Evolutionary conservation across 2,329 filamentous ascomycete species (phyloP).

Genomic region (Sclerotinia trifoliorum): DNA sequence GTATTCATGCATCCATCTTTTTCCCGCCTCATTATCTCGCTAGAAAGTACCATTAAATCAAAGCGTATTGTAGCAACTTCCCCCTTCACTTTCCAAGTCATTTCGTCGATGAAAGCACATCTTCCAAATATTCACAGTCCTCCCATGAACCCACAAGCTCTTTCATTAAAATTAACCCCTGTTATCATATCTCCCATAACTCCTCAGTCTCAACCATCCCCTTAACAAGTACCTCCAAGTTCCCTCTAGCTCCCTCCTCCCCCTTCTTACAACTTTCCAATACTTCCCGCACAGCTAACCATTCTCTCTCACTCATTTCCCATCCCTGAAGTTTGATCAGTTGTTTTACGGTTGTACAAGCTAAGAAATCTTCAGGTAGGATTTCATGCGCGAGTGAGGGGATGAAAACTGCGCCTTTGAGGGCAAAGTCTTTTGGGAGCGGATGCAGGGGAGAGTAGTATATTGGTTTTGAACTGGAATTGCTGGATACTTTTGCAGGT

Average conservation of each 20-base stretch:
- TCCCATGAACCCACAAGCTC: neutral
- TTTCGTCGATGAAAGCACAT: neutral
- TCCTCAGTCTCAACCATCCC: neutral
- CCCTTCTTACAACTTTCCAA: neutral
- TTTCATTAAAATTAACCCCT: no score
- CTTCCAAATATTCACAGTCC: no score
- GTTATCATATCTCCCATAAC: no score
- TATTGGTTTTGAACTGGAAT: neutral
- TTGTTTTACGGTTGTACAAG: conserved; percentile 1
- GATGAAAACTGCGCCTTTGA: neutral
- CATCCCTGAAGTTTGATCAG: conserved; percentile 10
- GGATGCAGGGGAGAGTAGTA: neutral
- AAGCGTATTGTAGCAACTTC: neutral
- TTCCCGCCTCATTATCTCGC: no score
- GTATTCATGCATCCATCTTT: no score
- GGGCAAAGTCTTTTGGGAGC: neutral
- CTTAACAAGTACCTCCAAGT: neutral
- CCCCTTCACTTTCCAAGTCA: no score
- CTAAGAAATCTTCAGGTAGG: neutral
- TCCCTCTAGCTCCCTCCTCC: neutral
- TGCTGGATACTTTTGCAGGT: no score
- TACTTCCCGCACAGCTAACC: neutral
- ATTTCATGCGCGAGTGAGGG: conserved; percentile 1
- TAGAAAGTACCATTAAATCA: neutral
- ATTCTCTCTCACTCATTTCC: conserved; percentile 1